Conservation (phyloP, 257 asterid species). For the Echites panduratus region DNA sequence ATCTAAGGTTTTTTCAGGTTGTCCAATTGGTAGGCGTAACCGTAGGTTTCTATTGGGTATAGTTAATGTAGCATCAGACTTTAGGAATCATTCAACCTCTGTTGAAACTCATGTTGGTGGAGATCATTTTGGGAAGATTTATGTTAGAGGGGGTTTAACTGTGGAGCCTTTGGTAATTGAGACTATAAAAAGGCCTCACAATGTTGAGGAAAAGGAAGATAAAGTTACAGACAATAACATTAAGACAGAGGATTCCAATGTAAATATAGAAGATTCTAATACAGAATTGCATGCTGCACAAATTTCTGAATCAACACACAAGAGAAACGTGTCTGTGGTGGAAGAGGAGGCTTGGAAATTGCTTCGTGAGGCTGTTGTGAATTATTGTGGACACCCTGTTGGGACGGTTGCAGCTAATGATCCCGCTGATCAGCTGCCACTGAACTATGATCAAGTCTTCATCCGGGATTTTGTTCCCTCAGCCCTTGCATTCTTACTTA, state of each 20-base stretch:
- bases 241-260: slow-evolving; percentile 21
- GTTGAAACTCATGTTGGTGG: slow-evolving; percentile 42
- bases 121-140: slow-evolving; percentile 52
- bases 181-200: slow-evolving; percentile 30
- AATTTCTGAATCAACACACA: slow-evolving; percentile 24
- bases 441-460: slow-evolving; percentile 77
- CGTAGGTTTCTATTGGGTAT: slow-evolving; percentile 22
- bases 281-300: slow-evolving; percentile 19
- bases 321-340: slow-evolving; percentile 39
- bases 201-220: slow-evolving; percentile 18
- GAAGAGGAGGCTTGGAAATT: slow-evolving; percentile 74
- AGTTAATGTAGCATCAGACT: slow-evolving; percentile 59
- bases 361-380: slow-evolving; percentile 55
- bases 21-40: slow-evolving; percentile 23
- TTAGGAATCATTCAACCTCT: slow-evolving; percentile 55
- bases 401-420: slow-evolving; percentile 78
- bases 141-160: slow-evolving; percentile 52
- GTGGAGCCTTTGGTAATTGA: slow-evolving; percentile 54
- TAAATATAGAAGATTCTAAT: slow-evolving; percentile 21
- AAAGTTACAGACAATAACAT: slow-evolving; percentile 9
- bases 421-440: slow-evolving; percentile 52
- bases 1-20: slow-evolving; percentile 31
- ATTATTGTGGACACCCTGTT: slow-evolving; percentile 62
- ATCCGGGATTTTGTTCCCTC: slow-evolving; percentile 80
- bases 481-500: slow-evolving; percentile 77